Percentiles rank a stretch among this genome's conserved stretches.
These are phyloP conservation scores for Prunella vulgaris DNA, from an alignment of 257 asterid species.

Conservation along the genomic window DNA sequence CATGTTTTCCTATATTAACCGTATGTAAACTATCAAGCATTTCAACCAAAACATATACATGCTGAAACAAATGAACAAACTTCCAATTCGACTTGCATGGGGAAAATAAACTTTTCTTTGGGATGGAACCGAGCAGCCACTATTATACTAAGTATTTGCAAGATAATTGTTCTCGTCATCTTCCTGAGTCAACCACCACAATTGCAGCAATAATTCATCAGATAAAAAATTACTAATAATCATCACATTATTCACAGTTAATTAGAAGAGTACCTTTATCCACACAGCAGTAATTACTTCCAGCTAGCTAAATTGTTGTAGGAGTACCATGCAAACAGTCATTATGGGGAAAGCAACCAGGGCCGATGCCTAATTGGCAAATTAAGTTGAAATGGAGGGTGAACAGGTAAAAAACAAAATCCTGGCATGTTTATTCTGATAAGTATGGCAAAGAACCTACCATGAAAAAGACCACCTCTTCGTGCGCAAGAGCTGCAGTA, in stretches of 20 bases:
- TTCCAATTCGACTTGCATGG: background rate
- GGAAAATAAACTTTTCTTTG: background rate
- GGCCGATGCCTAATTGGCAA: slow-evolving; percentile 56
- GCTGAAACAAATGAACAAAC: background rate
- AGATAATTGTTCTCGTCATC: background rate
- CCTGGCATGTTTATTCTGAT: background rate
- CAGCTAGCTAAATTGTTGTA: slow-evolving; percentile 44
- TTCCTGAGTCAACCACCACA: slow-evolving; percentile 12
- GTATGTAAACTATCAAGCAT: background rate
- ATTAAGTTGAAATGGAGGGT: slow-evolving; percentile 13
- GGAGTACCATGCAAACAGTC: slow-evolving; percentile 44
- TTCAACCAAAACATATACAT: background rate
- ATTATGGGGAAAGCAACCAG: slow-evolving; percentile 61
- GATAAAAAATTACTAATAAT: background rate
- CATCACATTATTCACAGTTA: background rate
- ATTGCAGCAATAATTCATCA: background rate
- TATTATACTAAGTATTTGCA: background rate
- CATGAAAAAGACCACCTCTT: slow-evolving; percentile 74
- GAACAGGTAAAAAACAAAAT: background rate
- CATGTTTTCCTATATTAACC: background rate
- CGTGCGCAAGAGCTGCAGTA: slow-evolving; percentile 58
- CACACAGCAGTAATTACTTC: background rate
- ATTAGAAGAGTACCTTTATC: slow-evolving; percentile 17
- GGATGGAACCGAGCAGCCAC: background rate
- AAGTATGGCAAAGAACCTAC: slow-evolving; percentile 30